phyloP scores from a whole-genome alignment of 148 eudicot species.

The Arctostaphylos glauca region DNA sequence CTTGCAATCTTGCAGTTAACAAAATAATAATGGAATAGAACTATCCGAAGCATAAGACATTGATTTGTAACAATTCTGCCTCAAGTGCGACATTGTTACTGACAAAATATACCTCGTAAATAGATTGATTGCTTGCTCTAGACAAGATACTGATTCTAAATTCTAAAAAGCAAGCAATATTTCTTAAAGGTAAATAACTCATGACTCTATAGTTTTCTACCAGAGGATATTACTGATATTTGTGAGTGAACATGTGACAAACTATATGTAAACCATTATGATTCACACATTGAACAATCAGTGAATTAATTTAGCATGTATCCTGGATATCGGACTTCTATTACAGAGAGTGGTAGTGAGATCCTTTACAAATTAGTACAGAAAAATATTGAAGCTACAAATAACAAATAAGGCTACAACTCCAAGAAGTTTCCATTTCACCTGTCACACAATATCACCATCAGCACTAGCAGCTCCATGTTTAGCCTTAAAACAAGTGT shows the following conservation, averaged over 20 bases:
- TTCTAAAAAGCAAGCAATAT: conserved; percentile 35
- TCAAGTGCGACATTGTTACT: background rate
- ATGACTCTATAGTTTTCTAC: background rate
- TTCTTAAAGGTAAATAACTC: background rate
- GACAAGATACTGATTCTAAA: conserved; percentile 55
- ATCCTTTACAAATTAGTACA: background rate
- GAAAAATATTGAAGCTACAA: background rate
- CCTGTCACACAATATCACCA: conserved; percentile 30
- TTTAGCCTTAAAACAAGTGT: conserved; percentile 35
- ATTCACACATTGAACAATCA: background rate
- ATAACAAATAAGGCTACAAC: background rate
- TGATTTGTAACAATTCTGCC: background rate
- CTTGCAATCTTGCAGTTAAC: too few species aligned
- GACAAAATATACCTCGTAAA: conserved; percentile 76
- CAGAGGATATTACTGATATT: background rate
- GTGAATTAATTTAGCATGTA: background rate
- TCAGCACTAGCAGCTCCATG: conserved; percentile 52
- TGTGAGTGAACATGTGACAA: background rate
- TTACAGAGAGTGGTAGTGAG: background rate
- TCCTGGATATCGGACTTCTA: background rate
- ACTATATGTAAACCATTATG: background rate
- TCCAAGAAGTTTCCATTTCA: background rate
- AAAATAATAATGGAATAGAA: too few species aligned
- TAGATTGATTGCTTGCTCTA: conserved; percentile 63
- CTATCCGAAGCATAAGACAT: too few species aligned